Evolutionary conservation across 192 early-diverging fungal species (phyloP), one percentile per base, ranked within the genome.

Genomic region (Physocladia obscura): DNA sequence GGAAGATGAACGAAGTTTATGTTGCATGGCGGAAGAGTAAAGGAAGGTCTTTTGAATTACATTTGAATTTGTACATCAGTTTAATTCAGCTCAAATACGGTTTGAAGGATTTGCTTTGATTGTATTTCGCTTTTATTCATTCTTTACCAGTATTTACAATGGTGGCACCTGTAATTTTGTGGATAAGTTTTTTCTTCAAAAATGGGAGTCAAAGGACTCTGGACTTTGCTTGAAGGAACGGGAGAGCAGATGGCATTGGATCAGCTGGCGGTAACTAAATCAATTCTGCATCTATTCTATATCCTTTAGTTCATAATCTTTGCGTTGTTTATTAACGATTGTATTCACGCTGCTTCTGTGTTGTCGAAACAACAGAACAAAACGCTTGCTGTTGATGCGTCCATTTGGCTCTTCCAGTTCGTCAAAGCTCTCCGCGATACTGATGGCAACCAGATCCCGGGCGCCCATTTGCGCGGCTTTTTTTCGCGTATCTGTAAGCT

Each of bases 401-500:
- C 89, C 55, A 98, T 99, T 52, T 99, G 97, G 97, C 84, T 98
- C 31, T 88, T 98, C 74, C 97, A 99, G 82, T 96, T 98, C 65
- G 65, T 97, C 35, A 93, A 92, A 64, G 95, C 95, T 2, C 94
- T 98, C 89, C 87, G 89, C 27, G 94, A 96, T 77, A 83, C 82
- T 30, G 88, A 94, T 26, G 97, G 97, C 1, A 86, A 95, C 63
- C 82, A 82, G 21, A 39, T 98, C 22, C 79, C 80, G 24, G 90
- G 92, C 64, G 94, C 92, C 0, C 95, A 97, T 70, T 80, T 97
- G 3, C 47, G 95, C 17, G 97, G 97, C 3, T 98, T 97, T 81
- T 94, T 95, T 69, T 82, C 93, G 3, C 82, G 97, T 32, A 90
- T 98, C 32, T 95, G 93, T 74, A 98, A 98, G 78, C 84, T 99